Percentiles rank a stretch among this genome's conserved stretches.
Conservation (phyloP, 2,329 filamentous ascomycete species). For the Sporothrix globosa region DNA sequence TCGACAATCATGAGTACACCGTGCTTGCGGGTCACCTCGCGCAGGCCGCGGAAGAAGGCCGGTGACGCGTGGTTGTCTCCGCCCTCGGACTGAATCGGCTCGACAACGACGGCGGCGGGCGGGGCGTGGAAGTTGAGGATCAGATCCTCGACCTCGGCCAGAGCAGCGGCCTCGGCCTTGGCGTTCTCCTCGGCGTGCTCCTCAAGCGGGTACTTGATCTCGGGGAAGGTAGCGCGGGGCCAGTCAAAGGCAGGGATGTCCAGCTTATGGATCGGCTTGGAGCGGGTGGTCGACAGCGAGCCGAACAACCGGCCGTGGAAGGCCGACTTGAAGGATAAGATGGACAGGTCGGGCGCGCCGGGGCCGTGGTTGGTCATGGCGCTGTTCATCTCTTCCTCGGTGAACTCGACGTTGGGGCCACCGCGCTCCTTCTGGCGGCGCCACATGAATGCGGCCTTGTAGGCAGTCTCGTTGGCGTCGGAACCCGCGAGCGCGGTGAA, state of each 20-base stretch:
- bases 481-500: slow-evolving; percentile 89
- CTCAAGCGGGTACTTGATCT: slow-evolving; percentile 83
- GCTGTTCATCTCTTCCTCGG: slow-evolving; percentile 70
- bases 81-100: slow-evolving; percentile 92
- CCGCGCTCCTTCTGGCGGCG: slow-evolving; percentile 80
- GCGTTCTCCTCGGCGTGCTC: slow-evolving; percentile 78
- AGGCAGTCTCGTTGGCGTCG: slow-evolving; percentile 91
- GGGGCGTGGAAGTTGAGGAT: slow-evolving; percentile 79
- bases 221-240: slow-evolving; percentile 86
- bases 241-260: slow-evolving; percentile 95
- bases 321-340: slow-evolving; percentile 82
- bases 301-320: slow-evolving; percentile 94
- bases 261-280: slow-evolving; percentile 92
- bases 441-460: slow-evolving; percentile 96
- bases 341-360: slow-evolving; percentile 75
- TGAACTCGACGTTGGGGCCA: slow-evolving; percentile 76
- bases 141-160: slow-evolving; percentile 80
- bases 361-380: slow-evolving; percentile 81
- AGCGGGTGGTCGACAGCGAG: slow-evolving; percentile 83
- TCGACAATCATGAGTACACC: slow-evolving; percentile 86
- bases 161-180: slow-evolving; percentile 76
- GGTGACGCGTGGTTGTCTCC: slow-evolving; percentile 93
- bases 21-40: slow-evolving; percentile 75
- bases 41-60: slow-evolving; percentile 82
- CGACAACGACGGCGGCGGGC: slow-evolving; percentile 79